Percentiles rank a stretch among this genome's conserved stretches.
Evolutionary conservation across 345 rosid genomes (phyloP).

Genomic region (Conringia planisiliqua): DNA sequence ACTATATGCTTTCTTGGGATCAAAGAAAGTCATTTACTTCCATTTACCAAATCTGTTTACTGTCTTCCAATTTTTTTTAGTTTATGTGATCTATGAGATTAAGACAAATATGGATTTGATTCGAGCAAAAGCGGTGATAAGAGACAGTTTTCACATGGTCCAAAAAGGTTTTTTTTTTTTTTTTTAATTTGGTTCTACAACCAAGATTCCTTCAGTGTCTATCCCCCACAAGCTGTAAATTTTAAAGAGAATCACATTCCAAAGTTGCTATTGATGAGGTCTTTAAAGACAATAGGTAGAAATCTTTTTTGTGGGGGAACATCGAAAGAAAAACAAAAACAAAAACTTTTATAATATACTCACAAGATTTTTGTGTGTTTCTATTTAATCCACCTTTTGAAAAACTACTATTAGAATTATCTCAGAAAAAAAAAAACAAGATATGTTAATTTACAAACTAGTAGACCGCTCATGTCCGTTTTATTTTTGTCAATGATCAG

Average conservation of each 20-base stretch:
- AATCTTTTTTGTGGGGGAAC: background rate
- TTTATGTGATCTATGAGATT: constrained; percentile 6
- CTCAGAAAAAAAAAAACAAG: background rate
- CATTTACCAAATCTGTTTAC: background rate
- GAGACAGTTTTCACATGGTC: constrained; percentile 22
- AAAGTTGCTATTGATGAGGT: constrained; percentile 12
- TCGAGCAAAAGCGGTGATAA: constrained; percentile 24
- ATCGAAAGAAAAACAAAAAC: background rate
- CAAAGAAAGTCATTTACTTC: constrained; percentile 8
- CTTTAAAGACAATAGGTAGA: background rate
- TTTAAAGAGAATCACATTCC: constrained; percentile 29
- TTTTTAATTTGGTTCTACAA: constrained; percentile 11
- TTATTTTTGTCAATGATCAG: background rate
- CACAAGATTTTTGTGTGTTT: background rate
- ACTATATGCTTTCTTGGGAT: constrained; percentile 22
- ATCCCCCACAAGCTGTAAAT: constrained; percentile 19
- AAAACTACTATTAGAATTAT: background rate
- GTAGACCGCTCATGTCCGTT: background rate
- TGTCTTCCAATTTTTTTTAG: background rate
- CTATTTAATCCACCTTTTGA: background rate
- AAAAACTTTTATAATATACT: background rate
- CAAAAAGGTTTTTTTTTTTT: background rate
- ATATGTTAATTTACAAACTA: background rate
- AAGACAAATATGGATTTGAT: background rate
- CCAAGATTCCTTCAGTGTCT: constrained; percentile 16